Conservation (phyloP, 441 rosid genomes). For the Gossypium lobatum region DNA sequence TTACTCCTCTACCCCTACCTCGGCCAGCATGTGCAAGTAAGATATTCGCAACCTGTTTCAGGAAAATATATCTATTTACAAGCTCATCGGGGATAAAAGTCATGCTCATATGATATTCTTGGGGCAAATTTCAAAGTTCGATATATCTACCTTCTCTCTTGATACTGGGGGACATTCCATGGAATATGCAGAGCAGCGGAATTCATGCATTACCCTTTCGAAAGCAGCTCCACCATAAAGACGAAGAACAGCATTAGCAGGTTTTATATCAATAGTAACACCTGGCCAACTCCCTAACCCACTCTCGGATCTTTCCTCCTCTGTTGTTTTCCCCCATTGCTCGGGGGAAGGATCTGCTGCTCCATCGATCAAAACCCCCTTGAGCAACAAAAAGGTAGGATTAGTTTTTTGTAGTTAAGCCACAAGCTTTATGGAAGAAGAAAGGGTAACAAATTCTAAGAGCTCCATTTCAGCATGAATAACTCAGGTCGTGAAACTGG, state of each 20-base stretch:
- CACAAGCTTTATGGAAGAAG: neutral
- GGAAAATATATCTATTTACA: conserved; percentile 7
- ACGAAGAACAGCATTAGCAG: conserved; percentile 83
- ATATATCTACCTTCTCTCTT: conserved; percentile 72
- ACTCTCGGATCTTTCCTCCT: conserved; percentile 77
- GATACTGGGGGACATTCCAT: conserved; percentile 88
- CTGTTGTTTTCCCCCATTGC: conserved; percentile 92
- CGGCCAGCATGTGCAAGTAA: conserved; percentile 88
- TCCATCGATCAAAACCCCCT: conserved; percentile 93
- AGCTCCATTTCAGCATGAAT: neutral
- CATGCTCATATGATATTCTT: neutral
- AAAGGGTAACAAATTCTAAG: neutral
- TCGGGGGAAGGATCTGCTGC: conserved; percentile 98
- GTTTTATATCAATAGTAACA: conserved; percentile 55
- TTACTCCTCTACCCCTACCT: conserved; percentile 78
- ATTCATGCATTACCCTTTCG: conserved; percentile 89
- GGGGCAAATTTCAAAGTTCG: neutral
- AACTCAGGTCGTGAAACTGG: neutral
- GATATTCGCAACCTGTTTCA: conserved; percentile 81
- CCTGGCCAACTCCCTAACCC: conserved; percentile 97
- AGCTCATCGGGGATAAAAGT: neutral
- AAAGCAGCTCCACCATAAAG: conserved; percentile 98
- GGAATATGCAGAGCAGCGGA: conserved; percentile 91
- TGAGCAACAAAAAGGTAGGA: conserved; percentile 12
- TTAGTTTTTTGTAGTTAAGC: neutral